A percentile compares a stretch with the other conserved stretches of the same genome.
phyloP scores from a whole-genome alignment of 768 basidiomycete species.

The Pisolithus marmoratus region DNA sequence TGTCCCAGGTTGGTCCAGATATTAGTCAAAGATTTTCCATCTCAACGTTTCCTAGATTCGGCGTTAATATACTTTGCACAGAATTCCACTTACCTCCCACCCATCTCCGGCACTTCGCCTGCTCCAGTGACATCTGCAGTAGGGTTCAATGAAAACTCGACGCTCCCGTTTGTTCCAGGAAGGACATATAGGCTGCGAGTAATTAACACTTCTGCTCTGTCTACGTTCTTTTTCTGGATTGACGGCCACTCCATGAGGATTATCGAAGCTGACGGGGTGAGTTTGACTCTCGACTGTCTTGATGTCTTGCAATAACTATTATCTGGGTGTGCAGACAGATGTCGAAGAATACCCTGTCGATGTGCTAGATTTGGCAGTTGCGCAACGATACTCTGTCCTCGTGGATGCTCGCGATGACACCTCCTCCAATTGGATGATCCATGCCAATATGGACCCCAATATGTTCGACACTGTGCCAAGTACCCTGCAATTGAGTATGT shows the following conservation, averaged over 20 bases:
- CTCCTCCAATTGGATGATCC: conserved; percentile 78
- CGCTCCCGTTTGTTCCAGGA: conserved; percentile 74
- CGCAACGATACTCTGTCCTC: conserved; percentile 90
- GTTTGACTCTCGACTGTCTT: conserved; percentile 17
- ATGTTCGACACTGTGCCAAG: conserved; percentile 88
- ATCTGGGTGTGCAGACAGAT: conserved; percentile 52
- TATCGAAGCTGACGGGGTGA: conserved; percentile 79
- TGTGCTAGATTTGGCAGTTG: conserved; percentile 69
- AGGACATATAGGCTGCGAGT: conserved; percentile 88
- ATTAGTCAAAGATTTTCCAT: background rate
- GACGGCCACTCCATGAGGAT: conserved; percentile 83
- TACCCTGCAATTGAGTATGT: conserved; percentile 67
- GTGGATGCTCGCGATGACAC: conserved; percentile 89
- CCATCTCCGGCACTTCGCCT: conserved; percentile 43
- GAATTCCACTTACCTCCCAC: conserved; percentile 63
- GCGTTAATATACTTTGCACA: conserved; percentile 81
- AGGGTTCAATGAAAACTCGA: conserved; percentile 85
- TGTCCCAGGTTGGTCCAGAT: conserved; percentile 55
- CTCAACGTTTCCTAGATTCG: conserved; percentile 44
- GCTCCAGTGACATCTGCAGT: conserved; percentile 49
- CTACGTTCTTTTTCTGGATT: conserved; percentile 81
- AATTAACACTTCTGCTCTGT: conserved; percentile 74
- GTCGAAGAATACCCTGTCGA: conserved; percentile 68
- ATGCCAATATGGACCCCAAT: conserved; percentile 81
- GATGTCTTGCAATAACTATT: background rate